Evolutionary conservation across 805 yeast species (phyloP).

Genomic region (Sporopachydermia quercuum): DNA sequence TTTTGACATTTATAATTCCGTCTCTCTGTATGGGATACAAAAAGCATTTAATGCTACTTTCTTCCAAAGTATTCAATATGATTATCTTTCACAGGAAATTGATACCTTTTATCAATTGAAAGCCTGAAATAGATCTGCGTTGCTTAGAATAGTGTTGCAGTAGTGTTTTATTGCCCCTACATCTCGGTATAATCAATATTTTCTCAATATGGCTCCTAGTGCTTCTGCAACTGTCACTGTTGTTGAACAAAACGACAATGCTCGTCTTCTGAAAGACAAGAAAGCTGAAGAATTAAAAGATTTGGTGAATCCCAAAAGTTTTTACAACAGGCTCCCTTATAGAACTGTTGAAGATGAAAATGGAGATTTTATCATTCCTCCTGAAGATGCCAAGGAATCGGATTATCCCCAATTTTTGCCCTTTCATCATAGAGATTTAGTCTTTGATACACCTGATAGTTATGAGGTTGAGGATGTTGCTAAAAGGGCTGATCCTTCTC

Average conservation of each 20-base stretch:
- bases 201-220: neutral
- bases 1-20: no score
- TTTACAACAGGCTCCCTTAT: neutral
- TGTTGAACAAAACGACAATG: neutral
- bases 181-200: no score
- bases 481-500: conserved; percentile 5
- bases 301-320: neutral
- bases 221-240: neutral
- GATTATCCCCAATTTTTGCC: neutral
- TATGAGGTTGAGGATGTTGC: conserved; percentile 4
- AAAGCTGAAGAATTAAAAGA: neutral
- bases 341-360: neutral
- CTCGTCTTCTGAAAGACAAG: neutral
- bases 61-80: no score
- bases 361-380: neutral
- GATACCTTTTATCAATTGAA: no score
- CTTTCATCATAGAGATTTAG: neutral
- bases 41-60: no score
- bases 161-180: no score
- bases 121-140: no score
- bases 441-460: neutral
- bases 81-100: no score
- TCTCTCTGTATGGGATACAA: no score
- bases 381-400: neutral
- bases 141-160: no score